Conservation (phyloP, 768 basidiomycete genomes). For the Lentinula sp. region DNA sequence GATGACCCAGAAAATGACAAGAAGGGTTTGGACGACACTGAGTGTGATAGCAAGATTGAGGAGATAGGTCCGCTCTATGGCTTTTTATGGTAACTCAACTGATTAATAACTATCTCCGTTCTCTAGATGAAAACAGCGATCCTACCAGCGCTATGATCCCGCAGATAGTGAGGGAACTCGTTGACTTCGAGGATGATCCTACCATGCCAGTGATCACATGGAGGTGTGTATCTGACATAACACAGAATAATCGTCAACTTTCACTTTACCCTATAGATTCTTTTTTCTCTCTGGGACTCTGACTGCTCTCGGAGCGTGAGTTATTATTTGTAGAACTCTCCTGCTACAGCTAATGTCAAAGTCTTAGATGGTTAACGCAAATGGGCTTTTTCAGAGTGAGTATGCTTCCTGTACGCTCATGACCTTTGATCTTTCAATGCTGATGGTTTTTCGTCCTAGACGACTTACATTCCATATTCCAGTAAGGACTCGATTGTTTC, state of each 20-base stretch:
- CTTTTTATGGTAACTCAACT: neutral
- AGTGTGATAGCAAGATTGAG: neutral
- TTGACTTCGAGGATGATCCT: constrained; percentile 17
- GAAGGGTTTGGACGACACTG: neutral
- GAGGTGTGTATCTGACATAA: constrained; percentile 10
- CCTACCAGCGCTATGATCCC: constrained; percentile 16
- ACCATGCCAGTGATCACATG: constrained; percentile 18
- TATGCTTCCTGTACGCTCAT: neutral
- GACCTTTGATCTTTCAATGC: neutral
- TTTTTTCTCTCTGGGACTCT: constrained; percentile 15
- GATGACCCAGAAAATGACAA: neutral
- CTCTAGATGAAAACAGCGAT: constrained; percentile 16
- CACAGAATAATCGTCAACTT: neutral
- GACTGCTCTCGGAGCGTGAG: constrained; percentile 18
- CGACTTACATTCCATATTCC: constrained; percentile 20
- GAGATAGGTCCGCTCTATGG: neutral
- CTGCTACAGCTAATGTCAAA: neutral
- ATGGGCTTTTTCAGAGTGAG: constrained; percentile 19
- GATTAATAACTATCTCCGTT: neutral
- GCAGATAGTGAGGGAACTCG: constrained; percentile 17
- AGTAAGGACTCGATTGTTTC: constrained; percentile 4
- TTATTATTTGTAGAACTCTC: neutral
- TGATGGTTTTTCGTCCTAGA: constrained; percentile 6
- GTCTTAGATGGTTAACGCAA: constrained; percentile 14
- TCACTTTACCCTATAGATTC: constrained; percentile 8